A percentile compares a stretch with the other conserved stretches of the same genome.
phyloP scores from a whole-genome alignment of 805 yeast genomes.

The Yamadazyma philogaea region DNA sequence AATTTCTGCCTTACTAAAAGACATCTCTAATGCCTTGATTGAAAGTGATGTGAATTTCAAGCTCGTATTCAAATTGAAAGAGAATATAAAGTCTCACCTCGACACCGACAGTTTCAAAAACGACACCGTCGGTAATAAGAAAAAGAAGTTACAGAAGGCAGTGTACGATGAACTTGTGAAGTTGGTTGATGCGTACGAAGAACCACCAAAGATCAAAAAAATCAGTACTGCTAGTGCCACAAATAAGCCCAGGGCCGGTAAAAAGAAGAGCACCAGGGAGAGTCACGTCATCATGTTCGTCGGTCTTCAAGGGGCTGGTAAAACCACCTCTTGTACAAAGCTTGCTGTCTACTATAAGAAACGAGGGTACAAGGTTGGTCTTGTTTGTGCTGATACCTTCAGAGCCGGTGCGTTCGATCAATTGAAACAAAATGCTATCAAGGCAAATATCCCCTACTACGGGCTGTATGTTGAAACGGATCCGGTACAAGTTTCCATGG shows the following conservation, averaged over 20 bases:
- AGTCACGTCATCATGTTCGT: constrained; percentile 89
- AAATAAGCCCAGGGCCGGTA: constrained; percentile 12
- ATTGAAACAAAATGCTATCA: constrained; percentile 93
- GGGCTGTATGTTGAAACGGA: constrained; percentile 96
- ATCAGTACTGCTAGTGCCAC: constrained; percentile 35
- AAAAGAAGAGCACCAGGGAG: constrained; percentile 13
- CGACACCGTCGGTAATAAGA: constrained; percentile 58
- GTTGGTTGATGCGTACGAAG: constrained; percentile 70
- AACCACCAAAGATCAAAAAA: constrained; percentile 79
- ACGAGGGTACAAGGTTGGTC: constrained; percentile 90
- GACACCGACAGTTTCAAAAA: constrained; percentile 52
- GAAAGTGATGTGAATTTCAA: constrained; percentile 93
- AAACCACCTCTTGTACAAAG: constrained; percentile 96
- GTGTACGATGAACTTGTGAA: constrained; percentile 90
- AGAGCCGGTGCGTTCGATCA: constrained; percentile 99
- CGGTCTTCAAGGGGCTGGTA: constrained; percentile 98
- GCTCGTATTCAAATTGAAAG: constrained; percentile 74
- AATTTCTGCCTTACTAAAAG: constrained; percentile 63
- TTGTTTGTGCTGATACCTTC: constrained; percentile 98
- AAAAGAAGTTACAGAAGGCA: constrained; percentile 83
- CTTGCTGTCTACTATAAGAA: constrained; percentile 91
- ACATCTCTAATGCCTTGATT: constrained; percentile 82
- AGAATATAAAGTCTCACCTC: constrained; percentile 48
- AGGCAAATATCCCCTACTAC: constrained; percentile 89
- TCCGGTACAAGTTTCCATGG: constrained; percentile 87